phyloP scores from a whole-genome alignment of 805 yeast species.

The Ogataea thermomethanolica region DNA sequence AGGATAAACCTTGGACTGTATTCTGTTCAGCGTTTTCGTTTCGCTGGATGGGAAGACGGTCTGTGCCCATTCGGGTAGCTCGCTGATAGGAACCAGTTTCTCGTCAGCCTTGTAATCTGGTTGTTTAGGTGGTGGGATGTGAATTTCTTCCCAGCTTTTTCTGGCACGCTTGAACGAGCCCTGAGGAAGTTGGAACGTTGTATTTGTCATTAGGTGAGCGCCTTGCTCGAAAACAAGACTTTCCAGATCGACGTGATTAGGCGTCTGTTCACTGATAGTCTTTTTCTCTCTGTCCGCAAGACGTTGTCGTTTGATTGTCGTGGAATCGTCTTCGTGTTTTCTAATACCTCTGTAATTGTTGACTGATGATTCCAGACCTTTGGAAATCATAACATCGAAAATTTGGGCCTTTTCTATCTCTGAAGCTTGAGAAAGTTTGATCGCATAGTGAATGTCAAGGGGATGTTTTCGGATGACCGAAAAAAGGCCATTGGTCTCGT shows the following conservation, averaged over 20 bases:
- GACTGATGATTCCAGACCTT: conserved; percentile 40
- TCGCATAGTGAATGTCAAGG: conserved; percentile 28
- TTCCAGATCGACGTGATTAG: conserved; percentile 61
- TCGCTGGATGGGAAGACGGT: conserved; percentile 67
- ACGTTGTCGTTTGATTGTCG: conserved; percentile 10
- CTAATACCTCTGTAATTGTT: conserved; percentile 37
- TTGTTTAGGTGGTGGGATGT: conserved; percentile 79
- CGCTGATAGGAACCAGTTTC: conserved; percentile 51
- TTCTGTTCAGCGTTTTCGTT: conserved; percentile 65
- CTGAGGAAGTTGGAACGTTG: conserved; percentile 70
- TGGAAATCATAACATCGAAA: conserved; percentile 41
- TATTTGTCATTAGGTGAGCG: conserved; percentile 58
- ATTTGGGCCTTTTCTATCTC: conserved; percentile 37
- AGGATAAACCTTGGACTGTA: conserved; percentile 82
- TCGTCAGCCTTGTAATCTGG: conserved; percentile 37
- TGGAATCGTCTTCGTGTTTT: conserved; percentile 10
- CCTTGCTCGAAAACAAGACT: conserved; percentile 70
- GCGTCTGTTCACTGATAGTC: conserved; percentile 22
- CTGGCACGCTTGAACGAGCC: conserved; percentile 78
- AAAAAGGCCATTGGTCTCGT: conserved; percentile 49
- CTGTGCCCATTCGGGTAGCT: conserved; percentile 80
- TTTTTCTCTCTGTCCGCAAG: conserved; percentile 9
- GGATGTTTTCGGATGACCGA: conserved; percentile 46
- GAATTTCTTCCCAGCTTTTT: conserved; percentile 80
- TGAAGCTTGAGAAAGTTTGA: conserved; percentile 20